Percentiles rank a stretch among this genome's conserved stretches.
phyloP scores from a whole-genome alignment of 805 yeast genomes.

The Kuraishia floccosa region DNA sequence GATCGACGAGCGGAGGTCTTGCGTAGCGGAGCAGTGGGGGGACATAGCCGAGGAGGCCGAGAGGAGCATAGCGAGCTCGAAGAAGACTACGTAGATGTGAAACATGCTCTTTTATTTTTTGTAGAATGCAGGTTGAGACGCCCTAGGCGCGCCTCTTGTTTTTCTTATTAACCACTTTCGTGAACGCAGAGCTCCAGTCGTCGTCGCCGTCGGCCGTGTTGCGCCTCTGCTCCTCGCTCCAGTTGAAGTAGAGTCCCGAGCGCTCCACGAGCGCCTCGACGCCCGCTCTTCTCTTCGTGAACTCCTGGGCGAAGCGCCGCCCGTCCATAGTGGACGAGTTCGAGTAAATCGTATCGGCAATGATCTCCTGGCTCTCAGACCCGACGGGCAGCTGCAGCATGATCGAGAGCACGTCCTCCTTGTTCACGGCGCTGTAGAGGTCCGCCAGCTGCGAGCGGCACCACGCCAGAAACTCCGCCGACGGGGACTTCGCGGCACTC shows the following conservation, averaged over 20 bases:
- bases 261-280: slow-evolving; percentile 49
- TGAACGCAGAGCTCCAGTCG: slow-evolving; percentile 39
- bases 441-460: slow-evolving; percentile 55
- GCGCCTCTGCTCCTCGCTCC: slow-evolving; percentile 52
- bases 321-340: slow-evolving; percentile 90
- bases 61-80: not conserved
- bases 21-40: slow-evolving; percentile 21
- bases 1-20: slow-evolving; percentile 29
- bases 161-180: slow-evolving; percentile 53
- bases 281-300: slow-evolving; percentile 60
- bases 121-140: not conserved
- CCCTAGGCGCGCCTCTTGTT: slow-evolving; percentile 25
- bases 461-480: slow-evolving; percentile 63
- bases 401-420: slow-evolving; percentile 69
- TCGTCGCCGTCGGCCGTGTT: slow-evolving; percentile 23
- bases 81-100: slow-evolving; percentile 1
- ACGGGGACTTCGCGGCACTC: slow-evolving; percentile 24
- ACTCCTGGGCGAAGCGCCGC: slow-evolving; percentile 85
- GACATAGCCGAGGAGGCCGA: slow-evolving; percentile 3
- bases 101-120: not conserved
- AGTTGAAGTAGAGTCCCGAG: slow-evolving; percentile 34
- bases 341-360: slow-evolving; percentile 85
- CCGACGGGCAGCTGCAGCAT: slow-evolving; percentile 72
- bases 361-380: slow-evolving; percentile 68
- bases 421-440: slow-evolving; percentile 65